A percentile compares a stretch with the other conserved stretches of the same genome.
These are phyloP conservation scores for Eutypa lata DNA, from an alignment of 2,329 filamentous ascomycete species.

Conservation along the genomic window DNA sequence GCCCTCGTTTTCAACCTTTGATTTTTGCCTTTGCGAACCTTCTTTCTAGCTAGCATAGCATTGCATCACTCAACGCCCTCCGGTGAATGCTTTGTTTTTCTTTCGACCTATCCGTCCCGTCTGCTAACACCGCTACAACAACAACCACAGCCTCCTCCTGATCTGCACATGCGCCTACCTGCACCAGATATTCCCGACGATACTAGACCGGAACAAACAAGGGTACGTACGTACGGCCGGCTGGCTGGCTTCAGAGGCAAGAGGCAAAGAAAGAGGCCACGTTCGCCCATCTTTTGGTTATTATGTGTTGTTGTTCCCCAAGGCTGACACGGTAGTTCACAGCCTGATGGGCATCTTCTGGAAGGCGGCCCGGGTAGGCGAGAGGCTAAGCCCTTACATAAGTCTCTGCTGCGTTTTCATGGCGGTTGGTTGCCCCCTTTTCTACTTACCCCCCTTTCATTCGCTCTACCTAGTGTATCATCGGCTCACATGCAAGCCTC, in stretches of 20 bases:
- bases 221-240: constrained; percentile 54
- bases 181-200: constrained; percentile 82
- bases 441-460: neutral
- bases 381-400: constrained; percentile 91
- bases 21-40: too few relatives aligned
- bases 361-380: constrained; percentile 91
- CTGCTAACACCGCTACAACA: neutral
- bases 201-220: constrained; percentile 91
- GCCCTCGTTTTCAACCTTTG: too few relatives aligned
- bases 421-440: constrained; percentile 60
- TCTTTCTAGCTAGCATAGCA: too few relatives aligned
- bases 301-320: neutral
- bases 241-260: neutral
- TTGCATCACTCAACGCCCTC: too few relatives aligned
- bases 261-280: too few relatives aligned
- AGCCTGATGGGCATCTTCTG: constrained; percentile 86
- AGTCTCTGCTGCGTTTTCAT: constrained; percentile 90
- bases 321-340: constrained; percentile 3
- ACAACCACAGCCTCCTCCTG: constrained; percentile 62
- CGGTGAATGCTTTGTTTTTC: too few relatives aligned
- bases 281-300: too few relatives aligned
- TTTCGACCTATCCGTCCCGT: neutral
- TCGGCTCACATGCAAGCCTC: neutral
- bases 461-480: constrained; percentile 5
- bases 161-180: constrained; percentile 96